These are phyloP conservation scores for Starmerella bombi DNA, from an alignment of 805 yeast genomes.

Conservation along the genomic window DNA sequence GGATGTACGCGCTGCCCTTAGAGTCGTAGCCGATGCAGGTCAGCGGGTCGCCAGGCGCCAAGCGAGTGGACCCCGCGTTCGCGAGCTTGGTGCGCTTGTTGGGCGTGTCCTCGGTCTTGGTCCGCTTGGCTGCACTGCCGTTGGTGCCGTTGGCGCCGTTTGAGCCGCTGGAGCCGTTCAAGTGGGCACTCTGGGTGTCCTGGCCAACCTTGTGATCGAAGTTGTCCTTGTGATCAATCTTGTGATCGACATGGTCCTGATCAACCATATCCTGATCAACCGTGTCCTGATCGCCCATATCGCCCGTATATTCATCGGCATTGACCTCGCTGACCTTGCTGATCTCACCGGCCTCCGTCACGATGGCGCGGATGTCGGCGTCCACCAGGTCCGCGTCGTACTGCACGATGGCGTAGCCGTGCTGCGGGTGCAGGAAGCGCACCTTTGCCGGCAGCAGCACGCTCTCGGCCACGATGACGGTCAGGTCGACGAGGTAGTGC, in stretches of 20 bases:
- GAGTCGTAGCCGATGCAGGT: constrained; percentile 72
- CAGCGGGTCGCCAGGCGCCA: constrained; percentile 62
- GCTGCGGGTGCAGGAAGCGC: constrained; percentile 73
- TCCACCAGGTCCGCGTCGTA: constrained; percentile 64
- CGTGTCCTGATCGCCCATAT: background rate
- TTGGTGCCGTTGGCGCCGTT: too few relatives aligned
- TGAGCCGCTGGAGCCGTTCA: background rate
- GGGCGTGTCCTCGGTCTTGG: background rate
- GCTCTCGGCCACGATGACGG: constrained; percentile 74
- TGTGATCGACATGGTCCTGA: too few relatives aligned
- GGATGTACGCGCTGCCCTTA: constrained; percentile 52
- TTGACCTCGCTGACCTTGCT: background rate
- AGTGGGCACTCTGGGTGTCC: too few relatives aligned
- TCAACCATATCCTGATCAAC: too few relatives aligned
- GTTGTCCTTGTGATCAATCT: too few relatives aligned
- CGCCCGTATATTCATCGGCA: background rate
- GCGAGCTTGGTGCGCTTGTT: background rate
- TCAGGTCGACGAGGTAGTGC: constrained; percentile 65
- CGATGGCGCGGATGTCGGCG: constrained; percentile 53
- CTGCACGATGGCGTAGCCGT: constrained; percentile 69
- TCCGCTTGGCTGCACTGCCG: too few relatives aligned
- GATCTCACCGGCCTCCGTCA: background rate
- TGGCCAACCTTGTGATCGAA: too few relatives aligned
- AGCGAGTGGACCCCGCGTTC: constrained; percentile 10
- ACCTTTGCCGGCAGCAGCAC: constrained; percentile 68